phyloP scores from a whole-genome alignment of 2,329 filamentous ascomycete species.

The Pyrenochaeta sp. region DNA sequence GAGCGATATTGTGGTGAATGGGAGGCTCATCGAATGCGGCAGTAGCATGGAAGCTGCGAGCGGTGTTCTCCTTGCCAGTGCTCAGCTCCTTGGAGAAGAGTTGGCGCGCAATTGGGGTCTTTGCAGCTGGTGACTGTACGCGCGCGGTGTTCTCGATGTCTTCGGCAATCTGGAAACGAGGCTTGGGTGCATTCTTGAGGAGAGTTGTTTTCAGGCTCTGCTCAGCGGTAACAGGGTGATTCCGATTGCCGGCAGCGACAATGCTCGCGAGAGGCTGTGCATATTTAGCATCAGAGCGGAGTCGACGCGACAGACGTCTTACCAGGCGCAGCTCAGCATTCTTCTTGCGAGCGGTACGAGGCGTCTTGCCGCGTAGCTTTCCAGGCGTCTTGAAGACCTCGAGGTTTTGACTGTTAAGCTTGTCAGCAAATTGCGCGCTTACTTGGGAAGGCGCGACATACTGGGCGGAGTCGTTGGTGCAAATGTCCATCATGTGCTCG shows the following conservation, averaged over 20 bases:
- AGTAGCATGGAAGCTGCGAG: slow-evolving; percentile 28
- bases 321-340: slow-evolving; percentile 68
- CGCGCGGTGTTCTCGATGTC: slow-evolving; percentile 53
- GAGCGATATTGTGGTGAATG: slow-evolving; percentile 39
- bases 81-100: slow-evolving; percentile 36
- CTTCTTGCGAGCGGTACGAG: slow-evolving; percentile 71
- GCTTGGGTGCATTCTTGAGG: slow-evolving; percentile 64
- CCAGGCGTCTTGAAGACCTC: slow-evolving; percentile 97
- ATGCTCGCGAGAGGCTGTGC: slow-evolving; percentile 58
- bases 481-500: slow-evolving; percentile 96
- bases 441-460: slow-evolving; percentile 58
- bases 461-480: slow-evolving; percentile 85
- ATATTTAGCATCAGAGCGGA: slow-evolving; percentile 27
- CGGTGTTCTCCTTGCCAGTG: slow-evolving; percentile 38
- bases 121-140: slow-evolving; percentile 30
- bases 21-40: slow-evolving; percentile 52
- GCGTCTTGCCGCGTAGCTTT: slow-evolving; percentile 82
- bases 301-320: slow-evolving; percentile 61
- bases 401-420: slow-evolving; percentile 74
- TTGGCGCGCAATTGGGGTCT: slow-evolving; percentile 36
- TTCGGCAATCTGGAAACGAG: slow-evolving; percentile 67
- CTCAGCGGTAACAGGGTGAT: slow-evolving; percentile 61
- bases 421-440: slow-evolving; percentile 32
- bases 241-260: slow-evolving; percentile 53
- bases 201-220: slow-evolving; percentile 57